A percentile compares a stretch with the other conserved stretches of the same genome.
Conservation (phyloP, 495 filamentous ascomycete genomes). For the Penicillium odoratum region DNA sequence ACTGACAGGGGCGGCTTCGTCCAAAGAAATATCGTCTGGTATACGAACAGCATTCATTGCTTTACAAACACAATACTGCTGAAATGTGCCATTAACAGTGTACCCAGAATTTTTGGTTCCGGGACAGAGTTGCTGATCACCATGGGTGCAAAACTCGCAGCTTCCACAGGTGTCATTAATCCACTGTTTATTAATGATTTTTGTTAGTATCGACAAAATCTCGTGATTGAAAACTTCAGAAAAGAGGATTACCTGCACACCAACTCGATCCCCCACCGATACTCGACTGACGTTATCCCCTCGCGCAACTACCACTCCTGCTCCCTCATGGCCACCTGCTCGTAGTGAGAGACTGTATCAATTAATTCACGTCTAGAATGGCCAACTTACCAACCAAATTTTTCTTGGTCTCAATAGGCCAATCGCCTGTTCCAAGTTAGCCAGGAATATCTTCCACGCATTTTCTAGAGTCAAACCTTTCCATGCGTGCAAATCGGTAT, state of each 20-base stretch:
- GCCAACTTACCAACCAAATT: conserved; percentile 58
- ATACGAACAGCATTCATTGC: conserved; percentile 79
- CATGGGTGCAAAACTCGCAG: conserved; percentile 77
- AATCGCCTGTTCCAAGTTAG: conserved; percentile 57
- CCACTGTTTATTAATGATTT: conserved; percentile 54
- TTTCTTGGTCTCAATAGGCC: conserved; percentile 76
- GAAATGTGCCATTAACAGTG: conserved; percentile 90
- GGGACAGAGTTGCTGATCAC: conserved; percentile 76
- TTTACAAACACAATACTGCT: conserved; percentile 87
- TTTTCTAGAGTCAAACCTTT: conserved; percentile 30
- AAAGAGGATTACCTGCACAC: too few relatives aligned
- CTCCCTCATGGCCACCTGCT: conserved; percentile 84
- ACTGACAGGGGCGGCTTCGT: too few relatives aligned
- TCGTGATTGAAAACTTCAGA: too few relatives aligned
- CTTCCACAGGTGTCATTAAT: conserved; percentile 77
- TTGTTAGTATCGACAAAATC: too few relatives aligned
- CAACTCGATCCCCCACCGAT: too few relatives aligned
- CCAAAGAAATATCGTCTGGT: conserved; percentile 31
- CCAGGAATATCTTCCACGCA: too few relatives aligned
- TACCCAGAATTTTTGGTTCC: conserved; percentile 77
- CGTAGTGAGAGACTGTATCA: too few relatives aligned
- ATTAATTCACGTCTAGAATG: too few relatives aligned
- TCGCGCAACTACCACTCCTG: conserved; percentile 78
- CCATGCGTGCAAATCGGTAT: conserved; percentile 83
- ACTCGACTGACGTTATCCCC: conserved; percentile 81